Base-by-base conservation (phyloP, 139 green algal species). In the Parachlorella kessleri region DNA sequence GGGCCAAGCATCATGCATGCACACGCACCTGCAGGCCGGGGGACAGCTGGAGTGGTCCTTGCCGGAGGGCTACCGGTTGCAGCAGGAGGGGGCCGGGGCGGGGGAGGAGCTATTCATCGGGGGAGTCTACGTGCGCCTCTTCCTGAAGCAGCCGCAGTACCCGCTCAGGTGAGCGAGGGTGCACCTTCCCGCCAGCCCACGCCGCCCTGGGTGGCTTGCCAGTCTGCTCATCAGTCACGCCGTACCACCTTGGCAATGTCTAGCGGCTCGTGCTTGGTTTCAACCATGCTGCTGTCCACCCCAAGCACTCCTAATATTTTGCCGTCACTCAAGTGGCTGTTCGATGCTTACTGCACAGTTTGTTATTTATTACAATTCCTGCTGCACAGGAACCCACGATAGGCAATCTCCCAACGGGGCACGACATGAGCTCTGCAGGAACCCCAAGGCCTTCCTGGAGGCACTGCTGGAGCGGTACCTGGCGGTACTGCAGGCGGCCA, bases 121-220 rank as follows among this genome's bases (percentile, higher is more conserved):
- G 3, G 94, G 94, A 38, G 92, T 98, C 36, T 98, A 98, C 78
- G 85, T 98, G 53, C 87, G 91, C 14, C 87, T 97, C 32, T 98
- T 94, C 88, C 88, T 98, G 28, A 94, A 95, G 38, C 84, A 94
- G 79, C 94, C 95, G 6, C 75, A 82, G 37, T 92, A 89, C 80
- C 89, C 94, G 8, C 85, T 98, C 55, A 84, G 92, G 66, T 77
- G 78, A 68, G 63, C 24, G 63, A 7, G 23, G 1, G 24, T 33
- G 26, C 63, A n/a, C n/a, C n/a, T n/a, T n/a, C n/a, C n/a, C n/a
- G n/a, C n/a, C n/a, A n/a, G n/a, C n/a, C n/a, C n/a, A n/a, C n/a
- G n/a, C n/a, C n/a, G n/a, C n/a, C n/a, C n/a, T n/a, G n/a, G n/a
- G n/a, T n/a, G n/a, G n/a, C n/a, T n/a, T n/a, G n/a, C n/a, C n/a